These are phyloP conservation scores for Fraxinus sp. DNA, from an alignment of 305 asterid species.

Conservation along the genomic window DNA sequence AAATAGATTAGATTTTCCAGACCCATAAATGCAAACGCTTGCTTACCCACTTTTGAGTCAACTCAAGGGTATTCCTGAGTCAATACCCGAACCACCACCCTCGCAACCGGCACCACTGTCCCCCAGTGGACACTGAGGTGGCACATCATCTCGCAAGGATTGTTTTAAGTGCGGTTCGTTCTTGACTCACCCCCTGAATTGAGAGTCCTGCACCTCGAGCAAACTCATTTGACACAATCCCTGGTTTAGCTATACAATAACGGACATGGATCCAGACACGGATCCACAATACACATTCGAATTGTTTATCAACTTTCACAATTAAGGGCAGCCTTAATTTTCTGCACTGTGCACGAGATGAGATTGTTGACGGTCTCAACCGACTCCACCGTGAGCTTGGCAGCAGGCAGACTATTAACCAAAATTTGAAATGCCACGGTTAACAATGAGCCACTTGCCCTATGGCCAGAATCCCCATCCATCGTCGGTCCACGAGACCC, in stretches of 20 bases:
- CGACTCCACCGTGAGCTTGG: conserved; percentile 85
- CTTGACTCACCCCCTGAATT: conserved; percentile 71
- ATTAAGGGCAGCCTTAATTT: conserved; percentile 80
- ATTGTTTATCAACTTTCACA: conserved; percentile 51
- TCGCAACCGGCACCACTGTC: conserved; percentile 30
- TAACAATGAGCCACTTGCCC: conserved; percentile 70
- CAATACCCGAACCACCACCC: conserved; percentile 78
- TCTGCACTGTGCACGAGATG: conserved; percentile 92
- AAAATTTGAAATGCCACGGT: conserved; percentile 90
- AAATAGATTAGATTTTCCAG: conserved; percentile 1
- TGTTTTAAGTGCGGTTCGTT: conserved; percentile 67
- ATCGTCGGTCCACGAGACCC: conserved; percentile 21
- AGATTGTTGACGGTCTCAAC: conserved; percentile 91
- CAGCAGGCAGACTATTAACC: conserved; percentile 80
- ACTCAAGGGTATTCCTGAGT: conserved; percentile 53
- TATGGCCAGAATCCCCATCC: conserved; percentile 32
- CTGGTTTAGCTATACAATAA: not conserved
- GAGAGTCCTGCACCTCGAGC: conserved; percentile 15
- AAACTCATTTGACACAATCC: conserved; percentile 7
- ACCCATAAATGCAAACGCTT: conserved; percentile 9
- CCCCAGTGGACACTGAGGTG: conserved; percentile 21
- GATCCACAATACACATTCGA: not conserved
- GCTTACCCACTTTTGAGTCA: conserved; percentile 29
- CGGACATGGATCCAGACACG: not conserved
- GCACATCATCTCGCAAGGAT: conserved; percentile 42